Evolutionary conservation across 441 rosid genomes (phyloP), one percentile per base, ranked within the genome.

Genomic region (Adansonia grandidieri): DNA sequence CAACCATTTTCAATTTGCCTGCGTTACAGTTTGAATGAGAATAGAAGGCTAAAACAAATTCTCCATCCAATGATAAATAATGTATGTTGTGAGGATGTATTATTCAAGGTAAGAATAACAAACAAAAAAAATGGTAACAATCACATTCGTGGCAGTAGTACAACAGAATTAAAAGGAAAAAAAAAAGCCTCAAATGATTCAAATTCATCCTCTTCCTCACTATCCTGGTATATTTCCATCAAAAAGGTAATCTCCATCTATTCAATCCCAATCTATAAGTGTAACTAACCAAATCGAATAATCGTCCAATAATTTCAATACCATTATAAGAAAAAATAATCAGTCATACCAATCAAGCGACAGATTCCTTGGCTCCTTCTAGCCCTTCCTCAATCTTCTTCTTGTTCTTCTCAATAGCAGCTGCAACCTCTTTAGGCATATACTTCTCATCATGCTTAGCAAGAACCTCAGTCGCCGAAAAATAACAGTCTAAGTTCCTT

Each of bases 371-470:
- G 32, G 82, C 86, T 51, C 77, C 79, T 15, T 48, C 80, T 71
- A 61, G 71, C 71, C 37, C 73, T n/a, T 58, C 82, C 73, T 82
- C 88, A 75, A 90, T 80, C 78, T 64, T 77, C 88, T 96, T 90
- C 90, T 88, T 96, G 69, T 96, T 96, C 92, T 89, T 94, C 90
- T 96, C 97, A 78, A 94, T 91, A 0, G 98, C 98, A 3, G 90
- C 97, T 0, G 97, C 99, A 48, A 94, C 98, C 75, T 94, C 99
- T 74, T 77, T 71, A 0, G 99, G 99, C 98, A 96, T 94, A 82
- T 96, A 96, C 91, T 96, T 96, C 86, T 96, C 99, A 13, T 96
- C 97, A 14, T 96, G 98, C 91, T 96, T 96, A 57, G 98, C 98
- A 78, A 96, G 84, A 85, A 96, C 99, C 79, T 94, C 97, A 0